phyloP scores from a whole-genome alignment of 805 yeast species.

The Alloascoidea hylecoeti region DNA sequence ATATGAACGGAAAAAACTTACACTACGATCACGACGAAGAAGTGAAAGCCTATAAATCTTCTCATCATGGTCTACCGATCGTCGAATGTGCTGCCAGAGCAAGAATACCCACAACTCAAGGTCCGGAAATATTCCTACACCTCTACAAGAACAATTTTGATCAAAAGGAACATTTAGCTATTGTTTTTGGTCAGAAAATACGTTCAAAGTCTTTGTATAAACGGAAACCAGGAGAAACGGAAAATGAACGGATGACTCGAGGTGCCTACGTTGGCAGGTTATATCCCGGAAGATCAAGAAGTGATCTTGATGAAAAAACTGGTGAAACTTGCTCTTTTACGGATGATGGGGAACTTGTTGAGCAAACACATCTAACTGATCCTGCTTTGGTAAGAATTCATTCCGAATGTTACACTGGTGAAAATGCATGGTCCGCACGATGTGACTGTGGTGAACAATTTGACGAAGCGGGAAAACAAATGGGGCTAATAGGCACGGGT shows the following conservation, averaged over 20 bases:
- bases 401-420: conserved; percentile 97
- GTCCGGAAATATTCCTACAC: conserved; percentile 89
- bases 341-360: conserved; percentile 1
- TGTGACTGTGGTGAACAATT: conserved; percentile 99
- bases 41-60: background rate
- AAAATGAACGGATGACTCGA: conserved; percentile 91
- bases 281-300: conserved; percentile 69
- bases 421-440: conserved; percentile 97
- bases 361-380: conserved; percentile 4
- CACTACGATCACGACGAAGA: conserved; percentile 1
- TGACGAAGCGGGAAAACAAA: conserved; percentile 90
- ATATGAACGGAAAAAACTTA: too few relatives aligned
- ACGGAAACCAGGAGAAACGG: conserved; percentile 56
- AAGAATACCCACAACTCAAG: conserved; percentile 89
- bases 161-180: conserved; percentile 89
- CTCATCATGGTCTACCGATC: conserved; percentile 44
- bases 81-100: conserved; percentile 91
- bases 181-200: conserved; percentile 89
- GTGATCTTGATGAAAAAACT: conserved; percentile 41
- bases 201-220: conserved; percentile 63
- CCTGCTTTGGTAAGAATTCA: conserved; percentile 68
- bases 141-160: conserved; percentile 78
- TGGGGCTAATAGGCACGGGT: conserved; percentile 82
- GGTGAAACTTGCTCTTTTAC: conserved; percentile 11
- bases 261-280: conserved; percentile 92